phyloP scores from a whole-genome alignment of 2,329 filamentous ascomycete species.

The Xylariomycetidae sp. region DNA sequence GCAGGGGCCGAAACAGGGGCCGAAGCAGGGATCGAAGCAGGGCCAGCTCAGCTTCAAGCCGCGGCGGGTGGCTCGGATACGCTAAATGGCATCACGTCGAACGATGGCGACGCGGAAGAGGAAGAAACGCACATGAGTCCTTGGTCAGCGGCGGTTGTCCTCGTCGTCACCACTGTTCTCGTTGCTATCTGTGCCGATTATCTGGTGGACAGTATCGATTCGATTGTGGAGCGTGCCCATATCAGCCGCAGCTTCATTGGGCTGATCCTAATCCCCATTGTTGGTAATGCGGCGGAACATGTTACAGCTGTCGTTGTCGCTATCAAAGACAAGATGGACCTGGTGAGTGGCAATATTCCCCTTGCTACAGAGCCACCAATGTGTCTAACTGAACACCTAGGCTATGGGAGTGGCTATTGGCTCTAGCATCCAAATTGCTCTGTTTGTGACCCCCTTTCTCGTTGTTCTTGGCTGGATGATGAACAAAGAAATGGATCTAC shows the following conservation, averaged over 20 bases:
- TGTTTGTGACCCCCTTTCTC: constrained; percentile 75
- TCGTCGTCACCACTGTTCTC: constrained; percentile 65
- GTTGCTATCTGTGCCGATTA: constrained; percentile 74
- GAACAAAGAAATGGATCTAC: constrained; percentile 67
- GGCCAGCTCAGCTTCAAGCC: constrained; percentile 9
- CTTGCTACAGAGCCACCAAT: constrained; percentile 2
- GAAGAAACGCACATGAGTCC: constrained; percentile 51
- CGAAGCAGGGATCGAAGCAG: too few relatives aligned
- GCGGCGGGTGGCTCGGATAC: constrained; percentile 12
- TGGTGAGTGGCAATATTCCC: constrained; percentile 26
- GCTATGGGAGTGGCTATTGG: constrained; percentile 79
- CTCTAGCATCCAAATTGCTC: constrained; percentile 76
- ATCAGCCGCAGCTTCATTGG: constrained; percentile 81
- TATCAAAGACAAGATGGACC: constrained; percentile 70
- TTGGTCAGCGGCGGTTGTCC: constrained; percentile 58
- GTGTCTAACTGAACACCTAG: constrained; percentile 26
- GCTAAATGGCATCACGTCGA: constrained; percentile 13
- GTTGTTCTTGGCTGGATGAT: constrained; percentile 78
- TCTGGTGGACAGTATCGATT: constrained; percentile 71
- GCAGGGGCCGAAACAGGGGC: too few relatives aligned
- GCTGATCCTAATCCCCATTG: constrained; percentile 73
- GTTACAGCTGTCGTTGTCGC: constrained; percentile 78
- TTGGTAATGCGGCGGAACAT: constrained; percentile 76
- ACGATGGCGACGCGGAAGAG: constrained; percentile 34
- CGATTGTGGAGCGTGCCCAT: constrained; percentile 61